Base-by-base conservation (phyloP, 148 eudicot species). In the Rhododendron simsii region DNA sequence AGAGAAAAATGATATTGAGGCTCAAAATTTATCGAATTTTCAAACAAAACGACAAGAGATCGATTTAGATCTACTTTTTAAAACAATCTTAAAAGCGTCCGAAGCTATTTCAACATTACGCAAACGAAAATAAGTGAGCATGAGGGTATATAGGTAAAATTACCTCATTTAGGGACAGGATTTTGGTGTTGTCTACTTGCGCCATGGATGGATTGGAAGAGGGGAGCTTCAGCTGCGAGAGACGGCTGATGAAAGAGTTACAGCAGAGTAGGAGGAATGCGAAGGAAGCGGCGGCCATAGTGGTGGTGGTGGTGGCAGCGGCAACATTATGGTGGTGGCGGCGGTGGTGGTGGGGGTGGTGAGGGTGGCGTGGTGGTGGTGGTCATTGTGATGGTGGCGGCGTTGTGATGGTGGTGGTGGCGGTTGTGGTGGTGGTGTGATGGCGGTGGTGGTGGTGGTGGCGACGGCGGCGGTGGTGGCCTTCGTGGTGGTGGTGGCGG, bases 121-220 rank as follows among this genome's bases (percentile, higher is more conserved):
- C 47, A 55, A 81, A 30, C 30, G 4, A 81, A n/a, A 7, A 28
- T 18, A 14, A 20, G 2, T 7, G 21, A 21, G n/a, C n/a, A 5
- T 4, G 18, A 35, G 14, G 6, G 13, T 18, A 2, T 16, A 16
- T 18, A 37, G 20, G 1, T n/a, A 76, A 15, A 15, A 81, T 63
- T 83, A 89, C 91, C 89, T 89, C 89, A 55, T 87, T 80, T 81
- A 87, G 80, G 67, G 89, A 78, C 15, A 71, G 83, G 47, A 74
- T n/a, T 65, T 59, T 85, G 51, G 81, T 7, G 85, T 44, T 28
- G 44, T 79, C 87, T 61, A 79, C 87, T 48, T 83, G 89, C 47
- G 89, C 91, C 91, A 89, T 89, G 26, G 89, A 85, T 33, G 63
- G 78, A 37, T 78, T n/a, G 51, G 37, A 44, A 47, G 77, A 8